phyloP scores from a whole-genome alignment of 768 basidiomycete species.

The Glaciozyma antarctica region DNA sequence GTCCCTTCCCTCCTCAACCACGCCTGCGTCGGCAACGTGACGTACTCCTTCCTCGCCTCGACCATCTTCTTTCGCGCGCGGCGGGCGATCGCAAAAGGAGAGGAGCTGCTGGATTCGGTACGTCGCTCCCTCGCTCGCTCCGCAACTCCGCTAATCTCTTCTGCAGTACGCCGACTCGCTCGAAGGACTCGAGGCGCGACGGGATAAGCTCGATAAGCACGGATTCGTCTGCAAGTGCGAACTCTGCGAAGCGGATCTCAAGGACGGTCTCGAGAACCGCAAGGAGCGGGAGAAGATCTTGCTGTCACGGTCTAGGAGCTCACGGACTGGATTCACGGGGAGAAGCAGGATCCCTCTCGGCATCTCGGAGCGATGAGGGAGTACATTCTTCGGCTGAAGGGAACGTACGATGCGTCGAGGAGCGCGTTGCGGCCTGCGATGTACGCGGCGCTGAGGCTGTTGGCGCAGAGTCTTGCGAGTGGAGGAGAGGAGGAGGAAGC shows the following conservation, averaged over 20 bases:
- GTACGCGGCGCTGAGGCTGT: conserved; percentile 9
- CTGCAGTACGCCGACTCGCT: conserved; percentile 58
- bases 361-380: neutral
- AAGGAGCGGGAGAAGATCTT: neutral
- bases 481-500: conserved; percentile 14
- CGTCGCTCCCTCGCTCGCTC: no score
- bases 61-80: conserved; percentile 68
- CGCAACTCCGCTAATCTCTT: no score
- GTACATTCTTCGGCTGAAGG: neutral
- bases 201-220: conserved; percentile 38
- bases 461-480: conserved; percentile 33
- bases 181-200: conserved; percentile 28
- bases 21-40: conserved; percentile 66
- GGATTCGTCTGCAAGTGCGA: conserved; percentile 52
- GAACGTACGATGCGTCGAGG: neutral
- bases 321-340: neutral
- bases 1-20: conserved; percentile 85
- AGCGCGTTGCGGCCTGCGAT: conserved; percentile 2
- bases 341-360: neutral
- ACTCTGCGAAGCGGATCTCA: conserved; percentile 56
- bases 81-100: conserved; percentile 53
- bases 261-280: neutral
- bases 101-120: conserved; percentile 58
- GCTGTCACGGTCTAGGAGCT: neutral
- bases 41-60: conserved; percentile 65